Conservation (phyloP, 306 rosid genomes). For the Malus asiatica region DNA sequence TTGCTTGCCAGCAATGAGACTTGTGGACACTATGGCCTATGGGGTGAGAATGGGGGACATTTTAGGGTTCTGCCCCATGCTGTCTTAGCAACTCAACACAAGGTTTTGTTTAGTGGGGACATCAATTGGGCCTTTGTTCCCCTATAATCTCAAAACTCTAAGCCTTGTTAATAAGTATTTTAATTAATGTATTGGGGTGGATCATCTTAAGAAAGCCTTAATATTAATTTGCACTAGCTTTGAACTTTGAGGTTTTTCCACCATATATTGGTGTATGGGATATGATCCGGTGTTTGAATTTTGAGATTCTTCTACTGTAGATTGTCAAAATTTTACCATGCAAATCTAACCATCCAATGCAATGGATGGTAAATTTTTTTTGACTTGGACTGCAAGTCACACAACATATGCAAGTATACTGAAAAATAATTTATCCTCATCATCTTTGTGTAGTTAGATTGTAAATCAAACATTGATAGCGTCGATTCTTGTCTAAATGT, state of each 20-base stretch:
- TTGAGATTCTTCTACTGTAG: too few species aligned
- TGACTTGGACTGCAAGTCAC: not conserved
- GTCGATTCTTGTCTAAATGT: too few species aligned
- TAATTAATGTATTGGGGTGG: not conserved
- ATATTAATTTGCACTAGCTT: not conserved
- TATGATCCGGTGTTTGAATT: not conserved
- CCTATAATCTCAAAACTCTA: not conserved
- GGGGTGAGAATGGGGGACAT: constrained; percentile 18
- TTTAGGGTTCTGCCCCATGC: constrained; percentile 23
- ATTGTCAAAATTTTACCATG: too few species aligned
- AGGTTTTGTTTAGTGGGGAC: constrained; percentile 27
- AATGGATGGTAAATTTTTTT: not conserved
- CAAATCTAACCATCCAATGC: too few species aligned
- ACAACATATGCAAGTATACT: too few species aligned
- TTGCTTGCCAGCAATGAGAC: constrained; percentile 26
- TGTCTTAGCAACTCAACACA: constrained; percentile 29
- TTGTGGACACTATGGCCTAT: constrained; percentile 12
- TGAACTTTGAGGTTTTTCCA: not conserved
- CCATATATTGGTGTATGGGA: not conserved
- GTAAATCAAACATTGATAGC: too few species aligned
- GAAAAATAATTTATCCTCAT: too few species aligned
- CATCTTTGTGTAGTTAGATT: too few species aligned
- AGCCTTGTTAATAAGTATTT: not conserved
- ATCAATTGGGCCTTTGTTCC: constrained; percentile 20
- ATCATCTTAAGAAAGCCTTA: not conserved